Conservation (phyloP, 163 green algal species). For the Coccomyxa subellipsoidea region DNA sequence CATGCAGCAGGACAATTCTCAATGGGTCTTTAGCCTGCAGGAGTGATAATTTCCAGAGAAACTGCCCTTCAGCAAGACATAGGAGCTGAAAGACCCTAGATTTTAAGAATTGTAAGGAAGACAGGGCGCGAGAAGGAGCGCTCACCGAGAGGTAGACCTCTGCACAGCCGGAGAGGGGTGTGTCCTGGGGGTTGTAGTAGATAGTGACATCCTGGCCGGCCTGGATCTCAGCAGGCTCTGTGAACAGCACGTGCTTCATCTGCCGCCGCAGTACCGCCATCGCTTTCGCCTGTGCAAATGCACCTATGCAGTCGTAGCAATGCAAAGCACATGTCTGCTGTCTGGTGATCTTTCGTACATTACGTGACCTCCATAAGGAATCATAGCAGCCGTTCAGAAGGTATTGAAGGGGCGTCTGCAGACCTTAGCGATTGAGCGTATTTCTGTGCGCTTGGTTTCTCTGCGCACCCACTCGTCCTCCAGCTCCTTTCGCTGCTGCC, state of each 20-base stretch:
- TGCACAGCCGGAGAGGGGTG: constrained; percentile 54
- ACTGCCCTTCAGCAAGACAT: too few relatives aligned
- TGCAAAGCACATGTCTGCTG: too few relatives aligned
- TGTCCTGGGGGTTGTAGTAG: constrained; percentile 85
- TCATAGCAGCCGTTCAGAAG: too few relatives aligned
- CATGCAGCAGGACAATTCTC: too few relatives aligned
- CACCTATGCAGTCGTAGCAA: background rate
- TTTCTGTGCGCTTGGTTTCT: background rate
- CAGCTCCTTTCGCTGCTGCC: background rate
- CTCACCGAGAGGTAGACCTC: constrained; percentile 49
- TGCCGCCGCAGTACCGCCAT: constrained; percentile 54
- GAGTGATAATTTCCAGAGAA: too few relatives aligned
- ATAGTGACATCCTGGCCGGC: constrained; percentile 70
- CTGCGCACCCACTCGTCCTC: background rate
- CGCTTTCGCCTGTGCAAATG: constrained; percentile 27
- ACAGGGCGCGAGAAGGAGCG: too few relatives aligned
- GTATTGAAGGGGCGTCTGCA: too few relatives aligned
- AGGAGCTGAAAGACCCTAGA: too few relatives aligned
- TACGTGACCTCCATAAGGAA: too few relatives aligned
- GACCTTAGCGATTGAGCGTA: background rate
- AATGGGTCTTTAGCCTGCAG: too few relatives aligned
- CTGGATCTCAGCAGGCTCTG: constrained; percentile 57
- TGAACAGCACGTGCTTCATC: constrained; percentile 75
- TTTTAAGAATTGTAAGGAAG: too few relatives aligned
- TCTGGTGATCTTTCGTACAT: too few relatives aligned